Evolutionary conservation across 768 basidiomycete genomes (phyloP).

Genomic region (Suillus placidus): DNA sequence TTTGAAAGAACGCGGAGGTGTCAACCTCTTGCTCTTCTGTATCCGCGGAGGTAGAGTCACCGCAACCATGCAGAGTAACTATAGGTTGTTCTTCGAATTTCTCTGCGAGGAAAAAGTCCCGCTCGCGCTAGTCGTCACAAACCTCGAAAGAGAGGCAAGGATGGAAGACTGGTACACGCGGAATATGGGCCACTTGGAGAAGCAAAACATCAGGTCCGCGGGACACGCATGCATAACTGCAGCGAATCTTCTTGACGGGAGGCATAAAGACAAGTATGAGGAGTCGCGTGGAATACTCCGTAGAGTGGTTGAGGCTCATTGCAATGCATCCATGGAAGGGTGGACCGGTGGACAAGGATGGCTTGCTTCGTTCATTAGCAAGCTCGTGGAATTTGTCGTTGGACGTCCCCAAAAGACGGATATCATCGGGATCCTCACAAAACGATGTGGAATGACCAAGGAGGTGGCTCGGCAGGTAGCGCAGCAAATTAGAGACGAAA

Average conservation of each 20-base stretch:
- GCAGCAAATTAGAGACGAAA: background rate
- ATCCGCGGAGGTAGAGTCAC: constrained; percentile 46
- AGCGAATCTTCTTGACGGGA: constrained; percentile 21
- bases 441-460: constrained; percentile 28
- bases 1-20: constrained; percentile 35
- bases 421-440: constrained; percentile 22
- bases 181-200: constrained; percentile 28
- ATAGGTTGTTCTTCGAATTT: constrained; percentile 44
- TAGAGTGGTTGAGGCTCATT: background rate
- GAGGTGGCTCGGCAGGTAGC: background rate
- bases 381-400: constrained; percentile 21
- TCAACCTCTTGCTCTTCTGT: constrained; percentile 45
- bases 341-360: constrained; percentile 20
- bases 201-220: constrained; percentile 29
- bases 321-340: background rate
- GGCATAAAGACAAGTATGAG: constrained; percentile 34
- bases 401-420: constrained; percentile 22
- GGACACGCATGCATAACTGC: constrained; percentile 48
- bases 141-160: constrained; percentile 38
- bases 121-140: constrained; percentile 39
- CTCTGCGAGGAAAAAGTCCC: constrained; percentile 40
- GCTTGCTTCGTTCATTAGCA: constrained; percentile 19
- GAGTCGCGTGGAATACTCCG: constrained; percentile 29
- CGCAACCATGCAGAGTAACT: constrained; percentile 41
- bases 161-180: constrained; percentile 41